These are phyloP conservation scores for sunflower (Helianthus annuus) DNA, from an alignment of 129 eudicot genomes.

Conservation along the genomic window HanXRQr2.0-SUNRISE NC_035448.2:192142869-192143368, in stretches of 20 bases:
- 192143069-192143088: slow-evolving; percentile 72
- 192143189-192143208: slow-evolving; percentile 13
- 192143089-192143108: slow-evolving; percentile 95
- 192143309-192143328: slow-evolving; percentile 45
- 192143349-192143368: slow-evolving; percentile 11
- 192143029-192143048: slow-evolving; percentile 90
- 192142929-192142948: slow-evolving; percentile 27
- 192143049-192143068: slow-evolving; percentile 77
- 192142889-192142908: slow-evolving; percentile 42
- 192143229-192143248: slow-evolving; percentile 27
- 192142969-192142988: slow-evolving; percentile 6
- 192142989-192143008: slow-evolving; percentile 3
- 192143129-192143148: slow-evolving; percentile 87
- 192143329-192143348: slow-evolving; percentile 30
- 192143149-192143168: slow-evolving; percentile 43
- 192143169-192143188: background rate
- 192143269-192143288: slow-evolving; percentile 36
- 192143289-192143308: slow-evolving; percentile 36
- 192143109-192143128: slow-evolving; percentile 88
- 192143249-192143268: slow-evolving; percentile 36
- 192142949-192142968: slow-evolving; percentile 1
- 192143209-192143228: slow-evolving; percentile 27
- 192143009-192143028: slow-evolving; percentile 57
- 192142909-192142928: background rate
- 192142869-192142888: slow-evolving; percentile 33